Base-by-base conservation (phyloP, 257 asterid species). In the Nicotiana otophora region DNA sequence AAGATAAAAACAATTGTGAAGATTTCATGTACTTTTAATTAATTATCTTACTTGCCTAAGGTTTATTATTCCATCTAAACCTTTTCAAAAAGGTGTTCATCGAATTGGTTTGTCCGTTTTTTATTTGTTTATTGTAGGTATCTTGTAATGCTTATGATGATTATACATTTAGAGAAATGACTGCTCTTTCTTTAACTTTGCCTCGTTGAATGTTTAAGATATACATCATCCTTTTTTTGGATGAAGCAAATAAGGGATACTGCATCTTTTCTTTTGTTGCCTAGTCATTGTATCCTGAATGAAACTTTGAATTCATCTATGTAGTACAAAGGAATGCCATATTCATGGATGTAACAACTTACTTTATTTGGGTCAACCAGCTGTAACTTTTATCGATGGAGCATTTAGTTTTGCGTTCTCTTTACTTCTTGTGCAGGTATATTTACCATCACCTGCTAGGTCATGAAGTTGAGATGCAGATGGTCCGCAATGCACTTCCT, bases 381-480 rank as follows among this genome's bases (percentile, higher is more conserved):
- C 23, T 48, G 79, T 46, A 23, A 74, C 63, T 51, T 75, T 39
- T 75, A 15, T 3, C 28, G 46, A 26, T 48, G 62, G 42, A 23
- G 46, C 28, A 75, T 75, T 75, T 51, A 75, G 46, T 75, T 51
- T 48, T 74, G 42, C 51, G 7, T 7, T 75, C 26, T 26, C 53
- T 48, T 75, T 51, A 63, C 80, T 14, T 75, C 36, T 23, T 26
- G 12, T 84, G 81, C 93, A 96, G 99, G 92, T 96, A 96, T 85
- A 95, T 96, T 69, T 96, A 96, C 87, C 99, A 96, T 90, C 99
- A 96, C 90, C 84, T 96, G 81, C 90, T 96, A 48, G 99, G 99
- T 81, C 98, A 96, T 83, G 98, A 96, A 87, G 99, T 96, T 87
- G 99, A 96, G 92, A 92, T 93, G 97, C 99, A 96, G 92, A 90